These are phyloP conservation scores for Rhynchosporium graminicola DNA, from an alignment of 2,329 filamentous ascomycete genomes.

Conservation along the genomic window DNA sequence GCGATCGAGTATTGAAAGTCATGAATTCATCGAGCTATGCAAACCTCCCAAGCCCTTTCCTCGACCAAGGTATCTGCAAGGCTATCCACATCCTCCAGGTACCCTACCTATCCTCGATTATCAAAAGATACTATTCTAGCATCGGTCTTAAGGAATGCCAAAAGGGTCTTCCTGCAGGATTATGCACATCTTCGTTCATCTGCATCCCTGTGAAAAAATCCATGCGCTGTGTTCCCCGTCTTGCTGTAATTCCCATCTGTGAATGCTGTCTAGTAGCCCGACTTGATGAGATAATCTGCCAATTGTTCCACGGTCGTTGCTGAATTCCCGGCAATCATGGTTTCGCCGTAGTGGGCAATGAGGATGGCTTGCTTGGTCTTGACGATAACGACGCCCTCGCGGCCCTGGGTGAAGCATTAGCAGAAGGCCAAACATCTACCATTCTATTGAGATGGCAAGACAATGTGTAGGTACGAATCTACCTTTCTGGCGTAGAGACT, in stretches of 20 bases:
- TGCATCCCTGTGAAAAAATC: conserved; percentile 5
- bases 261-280: conserved; percentile 58
- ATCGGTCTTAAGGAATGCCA: conserved; percentile 32
- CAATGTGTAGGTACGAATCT: no score
- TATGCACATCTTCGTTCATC: conserved; percentile 28
- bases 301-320: conserved; percentile 79
- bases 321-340: conserved; percentile 71
- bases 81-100: conserved; percentile 30
- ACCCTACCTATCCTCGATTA: conserved; percentile 18
- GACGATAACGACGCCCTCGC: conserved; percentile 76
- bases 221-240: conserved; percentile 13
- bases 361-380: conserved; percentile 90
- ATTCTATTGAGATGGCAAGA: no score
- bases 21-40: conserved; percentile 36
- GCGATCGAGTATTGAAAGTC: conserved; percentile 14
- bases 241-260: not conserved
- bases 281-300: conserved; percentile 79
- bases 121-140: conserved; percentile 37
- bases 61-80: conserved; percentile 27
- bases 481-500: conserved; percentile 88
- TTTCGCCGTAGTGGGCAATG: conserved; percentile 81
- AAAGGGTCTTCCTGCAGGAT: conserved; percentile 21
- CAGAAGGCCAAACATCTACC: not conserved
- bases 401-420: conserved; percentile 55
- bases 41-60: conserved; percentile 25